A percentile compares a stretch with the other conserved stretches of the same genome.
Evolutionary conservation across 306 rosid genomes (phyloP).

Genomic region (Corylus avellana): DNA sequence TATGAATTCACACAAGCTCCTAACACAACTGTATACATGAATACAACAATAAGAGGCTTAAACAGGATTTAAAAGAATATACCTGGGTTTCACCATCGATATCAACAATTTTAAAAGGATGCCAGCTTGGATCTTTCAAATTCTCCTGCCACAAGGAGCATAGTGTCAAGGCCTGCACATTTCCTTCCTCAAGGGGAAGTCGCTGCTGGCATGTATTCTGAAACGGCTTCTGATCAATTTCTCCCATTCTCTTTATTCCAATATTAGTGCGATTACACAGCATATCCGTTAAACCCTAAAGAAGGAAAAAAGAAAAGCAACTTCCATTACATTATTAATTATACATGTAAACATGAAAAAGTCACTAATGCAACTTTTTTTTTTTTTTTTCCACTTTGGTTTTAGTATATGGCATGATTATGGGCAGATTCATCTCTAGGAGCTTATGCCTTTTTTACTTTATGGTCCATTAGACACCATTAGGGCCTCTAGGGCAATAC

Average conservation of each 20-base stretch:
- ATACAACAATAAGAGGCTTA: slow-evolving; percentile 10
- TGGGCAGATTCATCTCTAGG: background rate
- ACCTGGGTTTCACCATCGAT: slow-evolving; percentile 48
- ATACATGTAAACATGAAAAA: background rate
- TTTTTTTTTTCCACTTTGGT: background rate
- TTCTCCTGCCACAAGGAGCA: slow-evolving; percentile 93
- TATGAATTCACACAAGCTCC: background rate
- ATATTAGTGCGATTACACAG: slow-evolving; percentile 43
- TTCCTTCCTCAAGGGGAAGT: slow-evolving; percentile 54
- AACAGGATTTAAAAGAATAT: slow-evolving; percentile 24
- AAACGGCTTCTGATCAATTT: slow-evolving; percentile 72
- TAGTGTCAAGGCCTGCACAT: slow-evolving; percentile 57
- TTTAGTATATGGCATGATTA: background rate
- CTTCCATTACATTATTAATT: background rate
- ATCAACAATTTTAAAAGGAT: slow-evolving; percentile 65
- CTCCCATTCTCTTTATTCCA: slow-evolving; percentile 95
- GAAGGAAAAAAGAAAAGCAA: slow-evolving; percentile 4
- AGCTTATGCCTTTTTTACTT: background rate
- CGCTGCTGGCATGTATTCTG: slow-evolving; percentile 55
- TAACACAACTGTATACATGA: background rate
- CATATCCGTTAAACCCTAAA: slow-evolving; percentile 64
- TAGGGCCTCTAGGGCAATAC: background rate
- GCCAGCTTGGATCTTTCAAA: slow-evolving; percentile 69
- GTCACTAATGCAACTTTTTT: background rate
- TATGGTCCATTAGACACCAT: background rate